Evolutionary conservation across 371 early-diverging fungal genomes (phyloP), one percentile per base, ranked within the genome.

Genomic region (Mortierella sp.): DNA sequence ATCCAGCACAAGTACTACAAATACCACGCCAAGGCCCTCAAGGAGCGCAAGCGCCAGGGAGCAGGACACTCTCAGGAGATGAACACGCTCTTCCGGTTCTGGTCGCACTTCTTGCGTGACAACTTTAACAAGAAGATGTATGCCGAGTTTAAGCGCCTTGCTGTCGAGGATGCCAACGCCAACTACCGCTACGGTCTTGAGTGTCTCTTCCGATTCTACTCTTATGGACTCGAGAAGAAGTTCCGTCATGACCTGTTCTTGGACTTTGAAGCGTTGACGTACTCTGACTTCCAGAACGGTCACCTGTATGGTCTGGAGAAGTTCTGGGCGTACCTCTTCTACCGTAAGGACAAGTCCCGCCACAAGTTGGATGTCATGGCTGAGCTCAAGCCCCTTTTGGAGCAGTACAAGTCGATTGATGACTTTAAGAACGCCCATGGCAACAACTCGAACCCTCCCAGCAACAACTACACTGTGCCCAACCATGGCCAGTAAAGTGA

Each of bases 61-160:
- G 91, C 93, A 34, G 98, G 99, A 26, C 95, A 94, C 42, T 96
- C 96, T 31, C 97, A 97, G 79, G 99, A 98, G 87, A 98, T 98
- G 99, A 98, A 98, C 92, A 98, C 98, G 5, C 89, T 98, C 76
- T 98, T 96, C 94, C 95, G 98, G n/a, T 99, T 99, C 96, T 99
- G 99, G 99, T 96, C 96, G 74, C 98, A 99, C 90, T 99, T 98
- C 88, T 91, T 99, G 89, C 97, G 98, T 88, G 98, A 98, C 88
- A 96, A 96, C 84, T 98, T 95, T 84, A 98, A 98, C 93, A 91
- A 93, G 88, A 94, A 93, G 78, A 98, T 99, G 98, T 97, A 97
- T 88, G 89, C 89, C 65, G 98, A 99, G 90, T 99, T 99, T 90
- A 95, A 95, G 91, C 89, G 93, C n/a, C 89, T 98, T 71, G 97